A percentile compares a stretch with the other conserved stretches of the same genome.
These are phyloP conservation scores for Leccinum broughii DNA, from an alignment of 768 basidiomycete genomes.

Conservation along the genomic window DNA sequence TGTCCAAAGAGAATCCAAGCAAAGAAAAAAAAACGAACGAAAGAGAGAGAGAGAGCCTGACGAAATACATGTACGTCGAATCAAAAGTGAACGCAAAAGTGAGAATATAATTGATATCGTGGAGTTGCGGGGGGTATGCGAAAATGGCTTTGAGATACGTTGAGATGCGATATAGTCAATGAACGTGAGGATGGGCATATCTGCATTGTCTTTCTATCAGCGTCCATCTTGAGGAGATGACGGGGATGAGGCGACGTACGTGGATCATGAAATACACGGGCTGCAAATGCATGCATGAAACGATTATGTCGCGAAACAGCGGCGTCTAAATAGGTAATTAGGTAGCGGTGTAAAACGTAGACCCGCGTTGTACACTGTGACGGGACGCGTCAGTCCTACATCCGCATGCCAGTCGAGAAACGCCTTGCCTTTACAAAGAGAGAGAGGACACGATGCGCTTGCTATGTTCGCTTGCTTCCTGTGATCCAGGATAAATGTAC, in stretches of 20 bases:
- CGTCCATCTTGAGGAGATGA: neutral
- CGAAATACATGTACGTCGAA: conserved; percentile 18
- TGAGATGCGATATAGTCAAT: conserved; percentile 24
- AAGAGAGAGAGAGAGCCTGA: conserved; percentile 3
- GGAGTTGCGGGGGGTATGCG: conserved; percentile 31
- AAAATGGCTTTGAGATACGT: conserved; percentile 16
- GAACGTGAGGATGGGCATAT: conserved; percentile 29
- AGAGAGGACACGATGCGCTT: conserved; percentile 4
- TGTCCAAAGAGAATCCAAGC: conserved; percentile 9
- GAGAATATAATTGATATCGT: conserved; percentile 27
- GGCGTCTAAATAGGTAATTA: conserved; percentile 26
- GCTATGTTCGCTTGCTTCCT: conserved; percentile 45
- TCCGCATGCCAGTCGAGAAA: neutral
- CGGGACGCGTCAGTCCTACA: conserved; percentile 4
- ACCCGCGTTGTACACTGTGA: conserved; percentile 30
- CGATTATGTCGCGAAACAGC: conserved; percentile 32
- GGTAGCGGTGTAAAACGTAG: conserved; percentile 28
- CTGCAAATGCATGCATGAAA: conserved; percentile 23
- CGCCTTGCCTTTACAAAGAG: conserved; percentile 28
- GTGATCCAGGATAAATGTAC: conserved; percentile 75
- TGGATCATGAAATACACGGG: conserved; percentile 32
- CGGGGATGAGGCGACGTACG: conserved; percentile 11
- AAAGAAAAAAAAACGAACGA: conserved; percentile 5
- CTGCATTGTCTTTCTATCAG: conserved; percentile 16
- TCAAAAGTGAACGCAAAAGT: conserved; percentile 20